phyloP scores from a whole-genome alignment of 2,329 filamentous ascomycete genomes.

The Curvularia sp. region DNA sequence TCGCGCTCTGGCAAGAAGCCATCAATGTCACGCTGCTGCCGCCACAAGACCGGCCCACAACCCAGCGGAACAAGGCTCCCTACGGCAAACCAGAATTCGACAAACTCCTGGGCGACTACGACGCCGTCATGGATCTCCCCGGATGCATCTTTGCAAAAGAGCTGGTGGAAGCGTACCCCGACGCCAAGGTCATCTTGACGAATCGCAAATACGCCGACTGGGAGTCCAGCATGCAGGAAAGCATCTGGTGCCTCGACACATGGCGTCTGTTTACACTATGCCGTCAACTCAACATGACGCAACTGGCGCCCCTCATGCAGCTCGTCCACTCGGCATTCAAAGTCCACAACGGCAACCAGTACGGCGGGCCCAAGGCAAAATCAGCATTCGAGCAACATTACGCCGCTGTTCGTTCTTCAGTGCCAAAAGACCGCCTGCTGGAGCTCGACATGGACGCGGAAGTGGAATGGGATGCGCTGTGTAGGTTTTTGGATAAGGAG shows the following conservation, averaged over 20 bases:
- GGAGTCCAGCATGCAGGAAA: slow-evolving; percentile 38
- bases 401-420: slow-evolving; percentile 30
- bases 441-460: slow-evolving; percentile 35
- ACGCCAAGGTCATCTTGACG: slow-evolving; percentile 47
- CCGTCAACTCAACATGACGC: slow-evolving; percentile 29
- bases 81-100: slow-evolving; percentile 55
- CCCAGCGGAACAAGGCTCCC: slow-evolving; percentile 24
- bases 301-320: slow-evolving; percentile 35
- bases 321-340: slow-evolving; percentile 35
- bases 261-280: slow-evolving; percentile 32
- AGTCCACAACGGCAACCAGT: slow-evolving; percentile 34
- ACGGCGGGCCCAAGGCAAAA: slow-evolving; percentile 30
- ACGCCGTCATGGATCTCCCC: slow-evolving; percentile 45
- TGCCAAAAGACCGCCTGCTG: slow-evolving; percentile 32
- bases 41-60: slow-evolving; percentile 17
- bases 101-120: slow-evolving; percentile 55
- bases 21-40: slow-evolving; percentile 33
- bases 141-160: slow-evolving; percentile 39
- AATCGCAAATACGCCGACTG: slow-evolving; percentile 38
- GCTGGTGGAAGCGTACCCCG: slow-evolving; percentile 43
- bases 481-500: slow-evolving; percentile 35
- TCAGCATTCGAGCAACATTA: slow-evolving; percentile 38
- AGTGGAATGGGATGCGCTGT: slow-evolving; percentile 38
- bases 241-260: slow-evolving; percentile 36
- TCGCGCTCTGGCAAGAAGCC: slow-evolving; percentile 43